Conservation (phyloP, 2,329 filamentous ascomycete genomes). For the Ophiostoma sp. region DNA sequence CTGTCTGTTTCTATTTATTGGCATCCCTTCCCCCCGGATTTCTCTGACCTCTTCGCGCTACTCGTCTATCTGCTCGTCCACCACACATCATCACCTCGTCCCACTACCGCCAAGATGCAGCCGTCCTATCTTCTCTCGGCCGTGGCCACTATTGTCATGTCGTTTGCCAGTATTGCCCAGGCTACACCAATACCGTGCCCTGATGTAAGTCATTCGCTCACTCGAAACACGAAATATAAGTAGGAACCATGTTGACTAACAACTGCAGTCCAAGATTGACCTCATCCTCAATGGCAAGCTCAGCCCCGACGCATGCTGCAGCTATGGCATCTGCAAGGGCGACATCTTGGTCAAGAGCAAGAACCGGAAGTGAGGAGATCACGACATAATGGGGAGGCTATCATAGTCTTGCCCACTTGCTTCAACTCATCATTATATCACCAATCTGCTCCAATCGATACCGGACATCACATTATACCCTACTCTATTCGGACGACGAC, state of each 20-base stretch:
- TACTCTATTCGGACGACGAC: not conserved
- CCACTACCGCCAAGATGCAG: conserved; percentile 32
- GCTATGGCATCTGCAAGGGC: conserved; percentile 54
- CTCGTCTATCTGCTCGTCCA: not conserved
- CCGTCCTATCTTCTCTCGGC: conserved; percentile 32
- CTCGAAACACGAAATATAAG: not conserved
- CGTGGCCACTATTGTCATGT: conserved; percentile 31
- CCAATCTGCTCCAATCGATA: not conserved
- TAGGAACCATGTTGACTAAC: not conserved
- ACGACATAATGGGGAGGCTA: not conserved
- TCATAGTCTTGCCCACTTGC: not conserved
- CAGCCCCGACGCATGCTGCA: conserved; percentile 53
- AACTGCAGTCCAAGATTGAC: conserved; percentile 40
- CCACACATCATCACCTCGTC: not conserved
- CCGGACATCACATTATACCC: not conserved
- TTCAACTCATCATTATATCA: not conserved
- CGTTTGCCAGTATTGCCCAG: conserved; percentile 33
- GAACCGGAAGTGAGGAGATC: not conserved
- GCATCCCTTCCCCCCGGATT: not conserved
- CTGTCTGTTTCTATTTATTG: not conserved
- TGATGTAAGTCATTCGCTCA: conserved; percentile 37
- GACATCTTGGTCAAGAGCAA: conserved; percentile 46
- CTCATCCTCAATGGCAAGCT: conserved; percentile 50
- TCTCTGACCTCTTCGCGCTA: not conserved
- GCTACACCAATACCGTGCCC: conserved; percentile 44